Conservation (phyloP, 345 rosid genomes). For the Rhizophora mangle region DNA sequence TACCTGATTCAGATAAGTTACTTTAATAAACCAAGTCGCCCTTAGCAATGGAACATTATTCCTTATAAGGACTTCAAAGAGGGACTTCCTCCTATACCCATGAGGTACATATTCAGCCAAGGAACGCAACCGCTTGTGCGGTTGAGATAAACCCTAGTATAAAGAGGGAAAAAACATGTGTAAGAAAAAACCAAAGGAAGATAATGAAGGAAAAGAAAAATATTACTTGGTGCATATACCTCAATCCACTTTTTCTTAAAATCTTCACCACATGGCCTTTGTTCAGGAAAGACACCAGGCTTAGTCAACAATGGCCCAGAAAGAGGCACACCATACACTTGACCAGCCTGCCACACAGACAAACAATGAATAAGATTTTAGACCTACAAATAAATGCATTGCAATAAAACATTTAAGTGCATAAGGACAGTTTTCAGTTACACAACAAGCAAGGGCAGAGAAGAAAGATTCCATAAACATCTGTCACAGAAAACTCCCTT, state of each 20-base stretch:
- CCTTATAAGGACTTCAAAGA: slow-evolving; percentile 88
- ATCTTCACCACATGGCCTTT: slow-evolving; percentile 70
- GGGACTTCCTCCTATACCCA: slow-evolving; percentile 63
- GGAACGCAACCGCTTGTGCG: slow-evolving; percentile 76
- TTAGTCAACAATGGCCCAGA: slow-evolving; percentile 73
- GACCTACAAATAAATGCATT: background rate
- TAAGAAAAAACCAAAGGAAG: background rate
- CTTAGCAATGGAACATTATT: slow-evolving; percentile 92
- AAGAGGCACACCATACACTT: slow-evolving; percentile 94
- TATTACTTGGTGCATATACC: slow-evolving; percentile 40
- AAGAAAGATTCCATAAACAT: background rate
- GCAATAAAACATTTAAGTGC: background rate
- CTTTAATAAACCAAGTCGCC: slow-evolving; percentile 97
- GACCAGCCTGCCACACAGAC: slow-evolving; percentile 77
- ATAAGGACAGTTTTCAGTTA: background rate
- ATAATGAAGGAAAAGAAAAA: background rate
- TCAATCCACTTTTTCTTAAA: slow-evolving; percentile 93
- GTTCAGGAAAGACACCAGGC: slow-evolving; percentile 84
- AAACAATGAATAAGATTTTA: background rate
- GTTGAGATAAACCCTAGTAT: slow-evolving; percentile 62
- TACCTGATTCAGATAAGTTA: slow-evolving; percentile 97
- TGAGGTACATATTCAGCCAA: slow-evolving; percentile 91
- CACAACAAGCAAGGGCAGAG: background rate
- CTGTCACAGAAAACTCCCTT: slow-evolving; percentile 7
- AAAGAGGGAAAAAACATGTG: background rate